Conservation (phyloP, 768 basidiomycete genomes). For the Termitomyces sp. region DNA sequence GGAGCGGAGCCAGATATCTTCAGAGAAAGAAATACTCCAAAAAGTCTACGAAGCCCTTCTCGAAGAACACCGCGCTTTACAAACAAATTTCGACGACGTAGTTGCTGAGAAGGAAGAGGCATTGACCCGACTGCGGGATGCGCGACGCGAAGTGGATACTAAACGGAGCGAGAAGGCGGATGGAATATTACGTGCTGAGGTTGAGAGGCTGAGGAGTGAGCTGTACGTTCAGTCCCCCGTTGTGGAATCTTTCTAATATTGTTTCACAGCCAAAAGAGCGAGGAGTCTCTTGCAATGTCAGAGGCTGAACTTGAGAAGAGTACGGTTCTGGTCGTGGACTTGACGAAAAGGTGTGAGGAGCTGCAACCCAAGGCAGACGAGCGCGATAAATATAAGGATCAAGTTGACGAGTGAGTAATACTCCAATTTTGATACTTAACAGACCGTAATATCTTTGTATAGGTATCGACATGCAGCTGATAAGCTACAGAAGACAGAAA, state of each 20-base stretch:
- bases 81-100: constrained; percentile 74
- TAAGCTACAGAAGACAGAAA: constrained; percentile 89
- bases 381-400: constrained; percentile 79
- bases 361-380: constrained; percentile 76
- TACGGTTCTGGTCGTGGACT: constrained; percentile 59
- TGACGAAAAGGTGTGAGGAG: constrained; percentile 80
- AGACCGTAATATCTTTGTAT: neutral
- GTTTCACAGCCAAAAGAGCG: constrained; percentile 79
- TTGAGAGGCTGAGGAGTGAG: constrained; percentile 76
- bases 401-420: constrained; percentile 82
- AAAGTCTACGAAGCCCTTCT: constrained; percentile 73
- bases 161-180: constrained; percentile 70
- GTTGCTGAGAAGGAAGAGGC: constrained; percentile 79
- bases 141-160: constrained; percentile 55
- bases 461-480: constrained; percentile 93
- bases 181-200: constrained; percentile 72
- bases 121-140: constrained; percentile 54
- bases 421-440: too few relatives aligned
- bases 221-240: constrained; percentile 56
- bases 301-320: constrained; percentile 86
- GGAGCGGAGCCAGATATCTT: constrained; percentile 69
- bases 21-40: constrained; percentile 86
- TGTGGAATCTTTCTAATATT: constrained; percentile 15
- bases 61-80: constrained; percentile 72
- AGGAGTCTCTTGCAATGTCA: constrained; percentile 81